phyloP scores from a whole-genome alignment of 2,329 filamentous ascomycete genomes.

The Gaeumannomyces tritici region DNA sequence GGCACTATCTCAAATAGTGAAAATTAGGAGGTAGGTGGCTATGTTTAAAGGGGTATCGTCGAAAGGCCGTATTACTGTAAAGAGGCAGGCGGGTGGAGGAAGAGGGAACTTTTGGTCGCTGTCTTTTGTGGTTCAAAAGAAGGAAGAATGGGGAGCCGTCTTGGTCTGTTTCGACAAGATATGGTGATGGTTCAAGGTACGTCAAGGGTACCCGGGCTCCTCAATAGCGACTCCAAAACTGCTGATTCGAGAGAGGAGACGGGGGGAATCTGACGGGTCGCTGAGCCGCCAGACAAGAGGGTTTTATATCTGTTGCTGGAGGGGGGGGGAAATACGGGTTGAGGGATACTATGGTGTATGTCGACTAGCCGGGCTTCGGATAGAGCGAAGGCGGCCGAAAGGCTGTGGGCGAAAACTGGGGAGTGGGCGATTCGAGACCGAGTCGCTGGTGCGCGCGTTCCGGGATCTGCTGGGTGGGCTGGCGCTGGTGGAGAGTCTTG shows the following conservation, averaged over 20 bases:
- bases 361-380: neutral
- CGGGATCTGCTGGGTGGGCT: neutral
- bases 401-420: neutral
- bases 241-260: slow-evolving; percentile 8
- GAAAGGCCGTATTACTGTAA: slow-evolving; percentile 1
- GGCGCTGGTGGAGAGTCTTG: neutral
- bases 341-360: neutral
- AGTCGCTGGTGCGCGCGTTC: neutral
- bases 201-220: slow-evolving; percentile 19
- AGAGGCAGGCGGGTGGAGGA: neutral
- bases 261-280: slow-evolving; percentile 8
- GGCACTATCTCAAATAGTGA: neutral
- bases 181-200: slow-evolving; percentile 12
- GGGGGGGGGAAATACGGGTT: neutral
- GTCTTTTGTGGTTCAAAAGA: slow-evolving; percentile 1
- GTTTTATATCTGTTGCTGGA: neutral
- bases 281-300: neutral
- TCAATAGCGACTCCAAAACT: slow-evolving; percentile 26
- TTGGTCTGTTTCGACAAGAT: neutral
- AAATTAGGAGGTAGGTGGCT: neutral
- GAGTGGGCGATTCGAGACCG: slow-evolving; percentile 3
- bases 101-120: neutral
- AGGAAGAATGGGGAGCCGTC: neutral
- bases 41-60: neutral
- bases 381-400: slow-evolving; percentile 1